These are phyloP conservation scores for Taxillus chinensis DNA, from an alignment of 164 flowering plant species.

Conservation along the genomic window DNA sequence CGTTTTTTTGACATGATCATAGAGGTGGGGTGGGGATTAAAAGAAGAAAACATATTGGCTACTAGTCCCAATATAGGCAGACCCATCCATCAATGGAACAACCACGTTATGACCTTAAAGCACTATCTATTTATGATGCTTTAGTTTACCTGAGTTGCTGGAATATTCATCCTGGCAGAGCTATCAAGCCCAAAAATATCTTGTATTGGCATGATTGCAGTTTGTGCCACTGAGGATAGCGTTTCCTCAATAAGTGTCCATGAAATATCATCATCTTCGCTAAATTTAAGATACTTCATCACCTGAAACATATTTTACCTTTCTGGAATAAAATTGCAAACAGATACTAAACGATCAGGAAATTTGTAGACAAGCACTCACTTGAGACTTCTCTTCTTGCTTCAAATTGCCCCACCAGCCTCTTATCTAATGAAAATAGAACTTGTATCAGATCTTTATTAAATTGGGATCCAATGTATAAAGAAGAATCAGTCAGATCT, in stretches of 20 bases:
- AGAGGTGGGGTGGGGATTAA: too few species aligned
- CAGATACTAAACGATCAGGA: background rate
- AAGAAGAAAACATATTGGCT: too few species aligned
- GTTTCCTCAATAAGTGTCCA: constrained; percentile 62
- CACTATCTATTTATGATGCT: too few species aligned
- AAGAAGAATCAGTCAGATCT: too few species aligned
- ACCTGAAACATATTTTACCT: constrained; percentile 41
- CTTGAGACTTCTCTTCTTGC: constrained; percentile 57
- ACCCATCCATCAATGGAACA: too few species aligned
- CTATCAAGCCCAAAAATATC: constrained; percentile 76
- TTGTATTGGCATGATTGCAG: constrained; percentile 83
- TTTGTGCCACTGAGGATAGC: constrained; percentile 72
- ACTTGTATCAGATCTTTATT: background rate
- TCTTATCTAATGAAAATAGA: constrained; percentile 27
- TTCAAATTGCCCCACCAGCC: constrained; percentile 90
- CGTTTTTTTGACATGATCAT: too few species aligned
- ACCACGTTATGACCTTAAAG: too few species aligned
- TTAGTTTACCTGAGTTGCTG: constrained; percentile 73
- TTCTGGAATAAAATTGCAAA: background rate
- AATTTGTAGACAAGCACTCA: constrained; percentile 22
- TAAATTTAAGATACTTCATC: constrained; percentile 40
- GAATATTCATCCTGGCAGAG: constrained; percentile 93
- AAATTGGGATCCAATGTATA: too few species aligned
- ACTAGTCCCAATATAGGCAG: too few species aligned
- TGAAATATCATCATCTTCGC: constrained; percentile 47